Percentiles rank a stretch among this genome's conserved stretches.
Conservation (phyloP, 2,329 filamentous ascomycete genomes). For the Monilinia polystroma region DNA sequence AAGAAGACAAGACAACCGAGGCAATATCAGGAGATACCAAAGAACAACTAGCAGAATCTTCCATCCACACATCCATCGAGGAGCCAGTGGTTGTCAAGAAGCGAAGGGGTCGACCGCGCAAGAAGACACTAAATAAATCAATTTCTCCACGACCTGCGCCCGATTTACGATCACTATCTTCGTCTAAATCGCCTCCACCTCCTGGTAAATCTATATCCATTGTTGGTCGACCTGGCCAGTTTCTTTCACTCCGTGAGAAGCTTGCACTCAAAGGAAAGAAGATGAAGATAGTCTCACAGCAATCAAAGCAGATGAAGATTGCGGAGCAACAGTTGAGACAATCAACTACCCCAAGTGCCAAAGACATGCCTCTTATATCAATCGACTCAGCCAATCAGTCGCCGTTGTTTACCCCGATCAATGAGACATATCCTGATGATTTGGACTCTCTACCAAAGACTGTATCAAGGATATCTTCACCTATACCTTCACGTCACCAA, state of each 20-base stretch:
- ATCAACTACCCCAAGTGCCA: slow-evolving; percentile 16
- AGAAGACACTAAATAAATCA: slow-evolving; percentile 23
- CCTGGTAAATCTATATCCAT: not conserved
- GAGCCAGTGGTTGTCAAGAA: slow-evolving; percentile 24
- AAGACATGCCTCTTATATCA: not conserved
- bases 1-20: not conserved
- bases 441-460: not conserved
- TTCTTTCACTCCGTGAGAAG: slow-evolving; percentile 37
- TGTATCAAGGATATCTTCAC: not conserved
- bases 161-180: slow-evolving; percentile 17
- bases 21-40: not conserved
- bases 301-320: slow-evolving; percentile 10
- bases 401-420: not conserved
- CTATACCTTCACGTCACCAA: slow-evolving; percentile 6
- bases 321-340: slow-evolving; percentile 16
- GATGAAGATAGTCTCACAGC: slow-evolving; percentile 34
- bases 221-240: slow-evolving; percentile 13
- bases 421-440: not conserved
- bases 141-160: not conserved
- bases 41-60: not conserved
- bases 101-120: slow-evolving; percentile 34
- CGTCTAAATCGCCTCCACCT: slow-evolving; percentile 18
- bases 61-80: slow-evolving; percentile 5
- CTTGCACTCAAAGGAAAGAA: slow-evolving; percentile 37
- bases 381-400: not conserved